A percentile compares a stretch with the other conserved stretches of the same genome.
phyloP scores from a whole-genome alignment of 345 rosid species.

The Lepidium africanum region DNA sequence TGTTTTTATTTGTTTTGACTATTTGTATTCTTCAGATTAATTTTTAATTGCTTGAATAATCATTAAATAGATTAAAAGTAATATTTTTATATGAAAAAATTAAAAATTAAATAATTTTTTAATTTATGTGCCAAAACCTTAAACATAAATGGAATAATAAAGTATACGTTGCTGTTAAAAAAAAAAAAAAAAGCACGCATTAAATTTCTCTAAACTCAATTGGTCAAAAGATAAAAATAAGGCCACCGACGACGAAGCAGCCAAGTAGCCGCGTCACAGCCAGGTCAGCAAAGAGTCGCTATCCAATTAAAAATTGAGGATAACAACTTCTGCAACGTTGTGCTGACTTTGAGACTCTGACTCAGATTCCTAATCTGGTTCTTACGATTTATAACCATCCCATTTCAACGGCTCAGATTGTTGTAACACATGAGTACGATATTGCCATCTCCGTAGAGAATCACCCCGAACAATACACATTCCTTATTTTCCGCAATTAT shows the following conservation, averaged over 20 bases:
- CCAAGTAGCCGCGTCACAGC: slow-evolving; percentile 32
- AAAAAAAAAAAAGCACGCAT: too few relatives aligned
- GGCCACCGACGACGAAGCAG: neutral
- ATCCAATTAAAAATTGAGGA: neutral
- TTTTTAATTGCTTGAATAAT: too few relatives aligned
- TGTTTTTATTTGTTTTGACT: too few relatives aligned
- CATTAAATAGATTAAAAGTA: too few relatives aligned
- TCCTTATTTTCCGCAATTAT: slow-evolving; percentile 21
- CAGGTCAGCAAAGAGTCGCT: slow-evolving; percentile 23
- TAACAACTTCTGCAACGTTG: slow-evolving; percentile 4
- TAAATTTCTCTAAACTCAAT: neutral
- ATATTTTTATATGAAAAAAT: too few relatives aligned
- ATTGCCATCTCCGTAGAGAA: slow-evolving; percentile 11
- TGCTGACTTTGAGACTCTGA: neutral
- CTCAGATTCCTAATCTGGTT: slow-evolving; percentile 16
- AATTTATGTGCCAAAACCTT: too few relatives aligned
- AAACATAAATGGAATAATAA: too few relatives aligned
- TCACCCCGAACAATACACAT: neutral
- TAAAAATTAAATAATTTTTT: too few relatives aligned
- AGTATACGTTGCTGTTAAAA: too few relatives aligned
- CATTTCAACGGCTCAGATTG: slow-evolving; percentile 17
- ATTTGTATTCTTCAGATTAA: too few relatives aligned
- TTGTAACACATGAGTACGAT: neutral
- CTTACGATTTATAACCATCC: slow-evolving; percentile 19
- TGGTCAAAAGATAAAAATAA: neutral